Evolutionary conservation across 1,139 yeast species (phyloP), one percentile per base, ranked within the genome.

Genomic region (Candida mesenterica): DNA sequence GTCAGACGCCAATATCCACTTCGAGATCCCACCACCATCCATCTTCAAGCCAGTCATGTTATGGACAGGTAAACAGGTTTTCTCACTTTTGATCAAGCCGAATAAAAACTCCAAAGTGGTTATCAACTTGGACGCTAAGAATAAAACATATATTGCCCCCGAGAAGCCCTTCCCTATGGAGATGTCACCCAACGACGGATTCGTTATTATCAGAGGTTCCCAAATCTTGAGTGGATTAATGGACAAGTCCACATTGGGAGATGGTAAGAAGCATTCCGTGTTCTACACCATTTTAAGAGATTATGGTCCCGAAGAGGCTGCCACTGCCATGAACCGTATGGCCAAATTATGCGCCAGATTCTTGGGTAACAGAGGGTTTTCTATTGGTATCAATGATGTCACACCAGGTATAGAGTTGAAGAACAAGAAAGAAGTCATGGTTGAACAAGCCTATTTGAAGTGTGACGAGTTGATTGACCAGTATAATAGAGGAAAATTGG

Each of bases 21-120:
- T 90, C 59, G 98, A 92, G 56, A 52, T 94, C 5, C 99, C 99
- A 0, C 96, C 96, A 1, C 99, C 99, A 3, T 77, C 97, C 2
- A 85, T 94, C 38, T 72, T 80, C 63, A 92, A 92, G 59, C 98
- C 99, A 2, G 82, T 74, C 24, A 79, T 75, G 59, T 62, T 92
- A 50, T 94, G 98, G 99, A 90, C 98, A 0, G 99, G 98, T 40
- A 94, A 94, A 56, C 99, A 94, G 61, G 81, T 94, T 1, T 94
- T 90, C 58, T 83, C 95, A 28, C 60, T 92, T 40, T 71, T 94
- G 46, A 94, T 94, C 52, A 81, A 73, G 49, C 98, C 98, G 32
- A 92, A 86, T 60, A 71, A 67, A 33, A 41, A 68, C 4, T 82
- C 92, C 3, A 83, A 84, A 4, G 96, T 94, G 20, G 70, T 84